These are phyloP conservation scores for Botrytis aclada DNA, from an alignment of 2,329 filamentous ascomycete species.

Conservation along the genomic window DNA sequence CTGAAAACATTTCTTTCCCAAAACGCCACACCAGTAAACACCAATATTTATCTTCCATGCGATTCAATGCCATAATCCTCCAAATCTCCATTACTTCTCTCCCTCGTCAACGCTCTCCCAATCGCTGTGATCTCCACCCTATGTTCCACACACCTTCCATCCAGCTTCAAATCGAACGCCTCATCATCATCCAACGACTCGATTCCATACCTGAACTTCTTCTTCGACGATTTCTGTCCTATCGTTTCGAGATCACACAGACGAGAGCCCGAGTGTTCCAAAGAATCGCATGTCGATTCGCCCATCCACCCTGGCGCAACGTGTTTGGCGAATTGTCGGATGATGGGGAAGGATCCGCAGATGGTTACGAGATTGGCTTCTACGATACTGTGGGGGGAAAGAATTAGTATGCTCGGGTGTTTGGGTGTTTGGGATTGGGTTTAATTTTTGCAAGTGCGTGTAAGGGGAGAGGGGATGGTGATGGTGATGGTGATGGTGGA, in stretches of 20 bases:
- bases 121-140: background rate
- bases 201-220: background rate
- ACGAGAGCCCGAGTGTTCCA: background rate
- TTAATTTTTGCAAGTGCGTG: background rate
- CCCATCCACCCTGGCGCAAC: background rate
- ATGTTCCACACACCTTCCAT: background rate
- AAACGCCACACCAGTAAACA: background rate
- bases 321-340: conserved; percentile 9
- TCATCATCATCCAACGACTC: background rate
- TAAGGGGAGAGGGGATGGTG: background rate
- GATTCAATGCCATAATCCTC: background rate
- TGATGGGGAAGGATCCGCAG: conserved; percentile 15
- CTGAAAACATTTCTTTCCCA: background rate
- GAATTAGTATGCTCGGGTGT: background rate
- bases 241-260: conserved; percentile 11
- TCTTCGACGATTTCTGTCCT: conserved; percentile 9
- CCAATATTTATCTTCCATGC: background rate
- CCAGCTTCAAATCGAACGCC: background rate
- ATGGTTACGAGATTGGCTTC: conserved; percentile 19
- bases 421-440: too few species aligned
- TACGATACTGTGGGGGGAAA: background rate
- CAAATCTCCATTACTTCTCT: too few species aligned
- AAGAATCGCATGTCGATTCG: background rate
- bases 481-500: background rate
- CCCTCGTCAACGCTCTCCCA: background rate